A percentile compares a stretch with the other conserved stretches of the same genome.
Conservation (phyloP, 1,284 basidiomycete species). For the Cutaneotrichosporon daszewskae region DNA sequence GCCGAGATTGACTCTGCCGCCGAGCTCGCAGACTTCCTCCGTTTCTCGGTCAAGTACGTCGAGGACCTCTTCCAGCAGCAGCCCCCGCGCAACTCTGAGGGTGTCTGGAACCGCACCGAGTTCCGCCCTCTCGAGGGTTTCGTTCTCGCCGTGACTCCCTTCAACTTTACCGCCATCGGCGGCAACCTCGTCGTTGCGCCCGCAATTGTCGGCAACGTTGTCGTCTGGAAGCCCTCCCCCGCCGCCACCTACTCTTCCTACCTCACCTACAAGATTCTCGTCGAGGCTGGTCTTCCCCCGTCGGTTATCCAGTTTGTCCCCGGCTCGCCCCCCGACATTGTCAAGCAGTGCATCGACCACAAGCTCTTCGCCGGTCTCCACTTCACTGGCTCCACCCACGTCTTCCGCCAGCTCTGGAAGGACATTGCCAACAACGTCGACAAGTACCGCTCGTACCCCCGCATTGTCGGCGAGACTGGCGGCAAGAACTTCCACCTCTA, state of each 20-base stretch:
- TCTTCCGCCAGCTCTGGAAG: slow-evolving; percentile 96
- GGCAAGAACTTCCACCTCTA: slow-evolving; percentile 98
- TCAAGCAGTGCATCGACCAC: slow-evolving; percentile 73
- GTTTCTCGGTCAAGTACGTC: slow-evolving; percentile 94
- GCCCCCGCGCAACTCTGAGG: slow-evolving; percentile 76
- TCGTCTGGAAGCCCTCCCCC: slow-evolving; percentile 97
- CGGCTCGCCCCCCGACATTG: slow-evolving; percentile 72
- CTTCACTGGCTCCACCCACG: slow-evolving; percentile 92
- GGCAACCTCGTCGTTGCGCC: slow-evolving; percentile 82
- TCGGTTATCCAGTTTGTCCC: slow-evolving; percentile 97
- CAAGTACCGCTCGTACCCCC: slow-evolving; percentile 79
- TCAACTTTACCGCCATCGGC: slow-evolving; percentile 97
- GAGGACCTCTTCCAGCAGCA: slow-evolving; percentile 91
- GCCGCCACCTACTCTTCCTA: slow-evolving; percentile 94
- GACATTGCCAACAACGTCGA: slow-evolving; percentile 85
- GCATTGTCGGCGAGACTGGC: slow-evolving; percentile 75
- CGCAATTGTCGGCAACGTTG: slow-evolving; percentile 89
- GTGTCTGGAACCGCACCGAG: slow-evolving; percentile 94
- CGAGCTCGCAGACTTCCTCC: slow-evolving; percentile 91
- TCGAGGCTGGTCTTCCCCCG: slow-evolving; percentile 88
- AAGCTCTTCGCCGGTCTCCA: slow-evolving; percentile 81
- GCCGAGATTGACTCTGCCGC: slow-evolving; percentile 99
- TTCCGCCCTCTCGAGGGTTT: slow-evolving; percentile 96
- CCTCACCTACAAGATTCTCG: slow-evolving; percentile 82
- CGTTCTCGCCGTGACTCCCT: slow-evolving; percentile 93